A percentile compares a stretch with the other conserved stretches of the same genome.
These are phyloP conservation scores for Orobanche coerulescens DNA, from an alignment of 257 asterid genomes.

Conservation along the genomic window DNA sequence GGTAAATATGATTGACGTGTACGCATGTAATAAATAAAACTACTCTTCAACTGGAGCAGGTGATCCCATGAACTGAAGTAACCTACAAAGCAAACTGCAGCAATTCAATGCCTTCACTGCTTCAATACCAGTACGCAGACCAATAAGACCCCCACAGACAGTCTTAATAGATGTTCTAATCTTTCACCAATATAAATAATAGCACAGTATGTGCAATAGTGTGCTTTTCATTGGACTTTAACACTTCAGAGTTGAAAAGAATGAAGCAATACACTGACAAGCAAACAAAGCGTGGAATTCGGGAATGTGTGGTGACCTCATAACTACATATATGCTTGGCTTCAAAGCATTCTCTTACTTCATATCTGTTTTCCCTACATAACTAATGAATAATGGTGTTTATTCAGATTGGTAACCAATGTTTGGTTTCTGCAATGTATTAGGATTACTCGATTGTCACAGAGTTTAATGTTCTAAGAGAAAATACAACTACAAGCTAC, in stretches of 20 bases:
- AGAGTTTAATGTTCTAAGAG: neutral
- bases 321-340: neutral
- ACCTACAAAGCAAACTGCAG: neutral
- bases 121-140: neutral
- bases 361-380: neutral
- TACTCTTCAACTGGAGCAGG: neutral
- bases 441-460: neutral
- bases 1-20: neutral
- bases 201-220: neutral
- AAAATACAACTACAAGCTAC: neutral
- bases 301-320: slow-evolving; percentile 2
- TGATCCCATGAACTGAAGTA: slow-evolving; percentile 13
- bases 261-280: neutral
- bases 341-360: neutral
- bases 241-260: neutral
- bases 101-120: neutral
- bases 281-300: neutral
- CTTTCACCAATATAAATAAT: neutral
- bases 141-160: neutral
- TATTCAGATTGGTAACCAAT: neutral
- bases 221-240: neutral
- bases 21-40: neutral
- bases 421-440: neutral
- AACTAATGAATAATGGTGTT: neutral
- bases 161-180: neutral